Evolutionary conservation across 129 eudicot genomes (phyloP).

Genomic region (Kitagawia praeruptora): DNA sequence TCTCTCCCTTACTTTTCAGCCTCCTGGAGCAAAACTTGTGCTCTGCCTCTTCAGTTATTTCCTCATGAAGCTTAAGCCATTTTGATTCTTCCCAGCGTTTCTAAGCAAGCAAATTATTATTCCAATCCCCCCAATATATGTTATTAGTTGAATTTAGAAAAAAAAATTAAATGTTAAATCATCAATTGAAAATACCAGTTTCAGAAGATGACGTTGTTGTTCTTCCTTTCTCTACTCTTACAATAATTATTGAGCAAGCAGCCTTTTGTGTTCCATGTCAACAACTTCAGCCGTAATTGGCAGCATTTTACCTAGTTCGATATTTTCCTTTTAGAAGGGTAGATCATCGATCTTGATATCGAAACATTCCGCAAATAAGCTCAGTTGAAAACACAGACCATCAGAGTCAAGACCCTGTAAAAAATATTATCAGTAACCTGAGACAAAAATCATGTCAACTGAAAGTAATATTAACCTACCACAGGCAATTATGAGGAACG

Average conservation of each 20-base stretch:
- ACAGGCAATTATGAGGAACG: too few species aligned
- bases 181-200: constrained; percentile 39
- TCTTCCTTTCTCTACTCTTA: constrained; percentile 71
- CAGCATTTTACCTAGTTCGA: constrained; percentile 43
- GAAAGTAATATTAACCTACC: too few species aligned
- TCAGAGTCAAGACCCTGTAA: constrained; percentile 60
- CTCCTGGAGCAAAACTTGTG: constrained; percentile 48
- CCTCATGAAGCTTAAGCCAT: too few species aligned
- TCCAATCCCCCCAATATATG: neutral
- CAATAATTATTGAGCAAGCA: too few species aligned
- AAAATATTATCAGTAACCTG: neutral
- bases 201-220: constrained; percentile 75
- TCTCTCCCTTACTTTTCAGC: constrained; percentile 49
- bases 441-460: too few species aligned
- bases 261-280: constrained; percentile 71
- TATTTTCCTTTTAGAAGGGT: constrained; percentile 29
- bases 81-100: constrained; percentile 32
- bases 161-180: neutral
- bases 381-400: constrained; percentile 43
- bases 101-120: constrained; percentile 15
- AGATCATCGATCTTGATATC: constrained; percentile 53
- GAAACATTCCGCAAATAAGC: constrained; percentile 37
- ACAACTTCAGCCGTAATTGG: constrained; percentile 52
- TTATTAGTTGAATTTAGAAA: neutral
- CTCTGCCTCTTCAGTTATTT: constrained; percentile 1